phyloP scores from a whole-genome alignment of 164 flowering plant genomes.

The grape (Vitis vinifera) region DNA sequence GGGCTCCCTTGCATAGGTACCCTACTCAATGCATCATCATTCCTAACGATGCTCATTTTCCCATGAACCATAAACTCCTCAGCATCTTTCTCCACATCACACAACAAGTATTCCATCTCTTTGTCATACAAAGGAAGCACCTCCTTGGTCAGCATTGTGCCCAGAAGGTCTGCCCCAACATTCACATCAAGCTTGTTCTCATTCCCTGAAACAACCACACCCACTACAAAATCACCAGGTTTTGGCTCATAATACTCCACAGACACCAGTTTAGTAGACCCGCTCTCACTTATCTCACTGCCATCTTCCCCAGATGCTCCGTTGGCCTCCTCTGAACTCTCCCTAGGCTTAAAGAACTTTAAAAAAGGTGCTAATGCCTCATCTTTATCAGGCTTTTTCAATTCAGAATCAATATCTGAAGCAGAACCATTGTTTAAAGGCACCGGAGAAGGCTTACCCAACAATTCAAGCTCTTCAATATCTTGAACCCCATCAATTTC shows the following conservation, averaged over 20 bases:
- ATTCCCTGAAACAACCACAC: conserved; percentile 96
- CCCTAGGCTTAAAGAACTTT: conserved; percentile 69
- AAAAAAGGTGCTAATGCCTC: conserved; percentile 78
- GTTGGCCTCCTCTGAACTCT: conserved; percentile 17
- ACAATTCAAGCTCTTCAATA: conserved; percentile 62
- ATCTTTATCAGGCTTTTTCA: conserved; percentile 29
- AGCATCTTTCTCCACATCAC: conserved; percentile 63
- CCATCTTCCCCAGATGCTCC: conserved; percentile 16
- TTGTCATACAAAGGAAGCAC: conserved; percentile 84
- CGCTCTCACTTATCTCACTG: conserved; percentile 14
- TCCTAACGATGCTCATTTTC: conserved; percentile 73
- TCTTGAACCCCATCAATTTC: conserved; percentile 28
- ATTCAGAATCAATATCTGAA: conserved; percentile 25
- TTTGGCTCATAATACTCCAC: conserved; percentile 89
- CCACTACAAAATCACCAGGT: conserved; percentile 88
- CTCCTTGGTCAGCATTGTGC: conserved; percentile 93
- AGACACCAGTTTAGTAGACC: conserved; percentile 29
- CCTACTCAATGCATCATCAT: conserved; percentile 58
- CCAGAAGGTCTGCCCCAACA: conserved; percentile 82
- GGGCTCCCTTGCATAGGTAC: conserved; percentile 53
- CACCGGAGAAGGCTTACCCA: conserved; percentile 58
- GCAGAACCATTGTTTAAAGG: conserved; percentile 24
- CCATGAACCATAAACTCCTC: conserved; percentile 72
- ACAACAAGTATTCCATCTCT: conserved; percentile 64
- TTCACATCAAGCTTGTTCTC: conserved; percentile 92